Evolutionary conservation across 352 stramenopile genomes (phyloP).

Genomic region (Plasmopara muralis): DNA sequence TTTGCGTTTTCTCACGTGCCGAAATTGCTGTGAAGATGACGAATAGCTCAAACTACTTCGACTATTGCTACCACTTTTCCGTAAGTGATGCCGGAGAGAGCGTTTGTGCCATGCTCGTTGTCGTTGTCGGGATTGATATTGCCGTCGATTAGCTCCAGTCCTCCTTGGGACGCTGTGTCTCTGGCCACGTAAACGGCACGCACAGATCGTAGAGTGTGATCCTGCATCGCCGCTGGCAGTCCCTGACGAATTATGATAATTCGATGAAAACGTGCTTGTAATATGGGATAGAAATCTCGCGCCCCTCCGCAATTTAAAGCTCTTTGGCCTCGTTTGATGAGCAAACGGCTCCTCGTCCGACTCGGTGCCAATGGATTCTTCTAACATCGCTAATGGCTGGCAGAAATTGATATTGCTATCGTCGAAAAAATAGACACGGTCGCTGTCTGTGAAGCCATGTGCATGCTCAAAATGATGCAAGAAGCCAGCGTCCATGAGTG

Average conservation of each 20-base stretch:
- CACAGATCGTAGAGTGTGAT: constrained; percentile 8
- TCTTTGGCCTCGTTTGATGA: constrained; percentile 8
- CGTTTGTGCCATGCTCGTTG: constrained; percentile 8
- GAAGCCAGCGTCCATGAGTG: constrained; percentile 49
- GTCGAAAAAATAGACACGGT: constrained; percentile 50
- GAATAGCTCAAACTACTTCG: constrained; percentile 1
- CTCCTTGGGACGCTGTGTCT: constrained; percentile 8
- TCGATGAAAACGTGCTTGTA: constrained; percentile 21
- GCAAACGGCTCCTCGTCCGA: constrained; percentile 19
- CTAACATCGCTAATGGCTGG: constrained; percentile 36
- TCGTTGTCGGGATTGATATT: not conserved
- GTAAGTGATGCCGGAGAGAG: constrained; percentile 3
- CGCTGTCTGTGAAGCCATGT: constrained; percentile 27
- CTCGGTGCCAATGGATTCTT: constrained; percentile 20
- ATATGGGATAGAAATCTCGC: constrained; percentile 23
- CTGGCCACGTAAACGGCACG: constrained; percentile 18
- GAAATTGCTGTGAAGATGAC: constrained; percentile 14
- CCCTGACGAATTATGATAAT: constrained; percentile 4
- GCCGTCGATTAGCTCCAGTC: constrained; percentile 1
- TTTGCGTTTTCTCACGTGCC: constrained; percentile 11
- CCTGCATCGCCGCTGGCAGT: not conserved
- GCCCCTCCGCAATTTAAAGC: not conserved
- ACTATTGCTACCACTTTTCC: constrained; percentile 18
- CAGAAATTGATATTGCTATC: constrained; percentile 33
- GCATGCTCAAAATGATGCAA: constrained; percentile 43